phyloP scores from a whole-genome alignment of 2,329 filamentous ascomycete genomes.

The Pseudopithomyces maydicus region DNA sequence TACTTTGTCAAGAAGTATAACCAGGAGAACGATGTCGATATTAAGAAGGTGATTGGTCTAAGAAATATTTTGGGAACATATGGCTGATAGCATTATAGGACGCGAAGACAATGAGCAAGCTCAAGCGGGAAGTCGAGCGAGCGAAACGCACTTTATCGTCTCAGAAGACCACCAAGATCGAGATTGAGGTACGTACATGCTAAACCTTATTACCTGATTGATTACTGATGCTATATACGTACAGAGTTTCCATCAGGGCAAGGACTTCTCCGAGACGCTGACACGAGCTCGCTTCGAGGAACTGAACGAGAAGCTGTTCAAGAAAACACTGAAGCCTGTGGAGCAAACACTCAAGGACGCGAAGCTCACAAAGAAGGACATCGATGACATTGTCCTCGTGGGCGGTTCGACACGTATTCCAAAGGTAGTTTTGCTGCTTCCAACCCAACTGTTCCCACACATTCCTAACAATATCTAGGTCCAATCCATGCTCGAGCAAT shows the following conservation, averaged over 20 bases:
- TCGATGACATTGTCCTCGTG: conserved; percentile 96
- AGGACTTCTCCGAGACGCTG: conserved; percentile 98
- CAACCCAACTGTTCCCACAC: no score
- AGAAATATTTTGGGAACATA: no score
- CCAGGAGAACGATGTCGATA: conserved; percentile 90
- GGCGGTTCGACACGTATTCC: conserved; percentile 99
- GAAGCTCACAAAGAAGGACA: conserved; percentile 86
- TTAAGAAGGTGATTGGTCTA: conserved; percentile 62
- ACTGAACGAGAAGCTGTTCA: conserved; percentile 88
- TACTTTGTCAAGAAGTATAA: conserved; percentile 96
- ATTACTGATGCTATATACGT: conserved; percentile 73
- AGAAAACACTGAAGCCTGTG: conserved; percentile 85
- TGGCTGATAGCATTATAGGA: conserved; percentile 59
- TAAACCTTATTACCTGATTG: no score
- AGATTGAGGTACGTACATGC: conserved; percentile 69
- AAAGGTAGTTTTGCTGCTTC: conserved; percentile 79
- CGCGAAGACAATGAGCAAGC: conserved; percentile 96
- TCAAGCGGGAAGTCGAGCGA: conserved; percentile 99
- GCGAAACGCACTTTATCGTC: conserved; percentile 96
- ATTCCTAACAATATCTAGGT: no score
- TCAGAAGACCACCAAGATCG: conserved; percentile 89
- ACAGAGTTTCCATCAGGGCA: conserved; percentile 42
- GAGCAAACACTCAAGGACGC: conserved; percentile 98
- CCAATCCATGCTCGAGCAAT: no score
- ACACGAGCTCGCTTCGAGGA: conserved; percentile 90